phyloP scores from a whole-genome alignment of 345 rosid genomes.

The Eucalyptus fibrosa region DNA sequence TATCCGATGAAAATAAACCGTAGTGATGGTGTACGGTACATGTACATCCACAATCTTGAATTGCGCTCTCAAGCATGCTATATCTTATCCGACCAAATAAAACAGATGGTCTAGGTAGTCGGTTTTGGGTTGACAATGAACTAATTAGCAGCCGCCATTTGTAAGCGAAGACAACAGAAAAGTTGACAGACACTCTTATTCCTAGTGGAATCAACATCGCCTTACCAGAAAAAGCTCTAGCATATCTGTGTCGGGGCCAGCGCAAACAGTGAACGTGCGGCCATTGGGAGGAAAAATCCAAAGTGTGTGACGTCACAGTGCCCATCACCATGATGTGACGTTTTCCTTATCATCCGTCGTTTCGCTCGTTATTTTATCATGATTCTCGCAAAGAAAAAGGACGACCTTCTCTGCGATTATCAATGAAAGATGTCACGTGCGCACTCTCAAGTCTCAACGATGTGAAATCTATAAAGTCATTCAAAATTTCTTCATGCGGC shows the following conservation, averaged over 20 bases:
- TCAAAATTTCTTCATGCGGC: not conserved
- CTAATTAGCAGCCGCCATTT: too few species aligned
- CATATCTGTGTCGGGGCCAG: too few species aligned
- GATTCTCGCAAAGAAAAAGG: not conserved
- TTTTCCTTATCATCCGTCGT: not conserved
- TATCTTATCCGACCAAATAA: too few species aligned
- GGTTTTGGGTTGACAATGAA: too few species aligned
- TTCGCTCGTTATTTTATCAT: not conserved
- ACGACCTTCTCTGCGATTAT: not conserved
- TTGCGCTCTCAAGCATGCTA: too few species aligned
- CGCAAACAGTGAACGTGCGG: not conserved
- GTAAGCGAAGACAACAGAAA: too few species aligned
- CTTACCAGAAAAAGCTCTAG: too few species aligned
- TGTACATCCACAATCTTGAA: not conserved
- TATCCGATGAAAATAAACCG: accelerated
- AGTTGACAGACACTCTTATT: too few species aligned
- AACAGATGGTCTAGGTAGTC: too few species aligned
- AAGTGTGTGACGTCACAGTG: not conserved
- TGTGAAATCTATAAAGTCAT: not conserved
- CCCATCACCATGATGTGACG: not conserved
- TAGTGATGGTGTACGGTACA: not conserved
- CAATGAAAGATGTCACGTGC: not conserved
- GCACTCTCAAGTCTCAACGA: too few species aligned
- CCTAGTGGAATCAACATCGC: too few species aligned
- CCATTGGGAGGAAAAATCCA: too few species aligned